A percentile compares a stretch with the other conserved stretches of the same genome.
Evolutionary conservation across 345 rosid species (phyloP).

Genomic region (Physaria fendleri): DNA sequence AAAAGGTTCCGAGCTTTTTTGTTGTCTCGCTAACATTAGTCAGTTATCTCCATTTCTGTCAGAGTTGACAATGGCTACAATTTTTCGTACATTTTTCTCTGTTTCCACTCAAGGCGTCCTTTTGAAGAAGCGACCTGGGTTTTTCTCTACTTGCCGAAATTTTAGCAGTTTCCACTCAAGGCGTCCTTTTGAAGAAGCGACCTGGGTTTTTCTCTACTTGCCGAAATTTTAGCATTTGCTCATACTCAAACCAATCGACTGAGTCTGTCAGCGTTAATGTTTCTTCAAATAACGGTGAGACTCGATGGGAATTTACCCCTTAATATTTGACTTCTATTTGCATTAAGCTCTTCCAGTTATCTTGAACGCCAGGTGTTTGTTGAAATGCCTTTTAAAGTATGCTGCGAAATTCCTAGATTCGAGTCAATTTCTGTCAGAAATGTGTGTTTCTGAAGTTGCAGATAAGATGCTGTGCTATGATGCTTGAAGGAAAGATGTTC

Average conservation of each 20-base stretch:
- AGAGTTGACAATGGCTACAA: too few relatives aligned
- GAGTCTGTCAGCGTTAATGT: not conserved
- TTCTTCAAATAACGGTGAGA: slow-evolving; percentile 7
- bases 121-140: slow-evolving; percentile 1
- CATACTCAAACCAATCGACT: not conserved
- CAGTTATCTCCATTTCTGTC: too few relatives aligned
- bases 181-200: slow-evolving; percentile 4
- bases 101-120: slow-evolving; percentile 9
- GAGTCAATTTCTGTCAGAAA: not conserved
- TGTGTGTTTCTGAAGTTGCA: not conserved
- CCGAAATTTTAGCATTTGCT: slow-evolving; percentile 8
- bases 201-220: not conserved
- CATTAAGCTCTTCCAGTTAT: not conserved
- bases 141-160: not conserved
- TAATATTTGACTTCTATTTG: not conserved
- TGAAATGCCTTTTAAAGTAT: slow-evolving; percentile 5
- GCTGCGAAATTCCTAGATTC: not conserved
- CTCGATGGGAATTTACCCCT: not conserved
- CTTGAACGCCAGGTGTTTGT: slow-evolving; percentile 13
- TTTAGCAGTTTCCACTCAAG: slow-evolving; percentile 16
- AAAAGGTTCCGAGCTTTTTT: too few relatives aligned
- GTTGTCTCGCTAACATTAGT: too few relatives aligned
- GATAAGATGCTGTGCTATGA: not conserved
- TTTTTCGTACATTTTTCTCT: too few relatives aligned
- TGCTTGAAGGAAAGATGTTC: not conserved